These are phyloP conservation scores for Pholiota molesta DNA, from an alignment of 768 basidiomycete species.

Conservation along the genomic window DNA sequence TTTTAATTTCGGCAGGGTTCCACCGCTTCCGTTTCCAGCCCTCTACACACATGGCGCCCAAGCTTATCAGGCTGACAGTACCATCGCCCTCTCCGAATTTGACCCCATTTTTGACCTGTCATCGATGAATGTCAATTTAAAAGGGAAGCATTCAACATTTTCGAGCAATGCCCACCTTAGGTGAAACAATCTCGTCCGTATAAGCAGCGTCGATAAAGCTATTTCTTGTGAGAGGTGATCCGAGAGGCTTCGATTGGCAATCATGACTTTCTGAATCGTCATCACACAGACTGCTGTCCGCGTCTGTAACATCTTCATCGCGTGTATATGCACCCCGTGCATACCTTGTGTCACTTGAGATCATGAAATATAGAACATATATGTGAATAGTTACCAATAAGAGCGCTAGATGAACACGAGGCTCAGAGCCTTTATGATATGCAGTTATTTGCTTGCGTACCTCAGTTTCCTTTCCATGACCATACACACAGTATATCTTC, in stretches of 20 bases:
- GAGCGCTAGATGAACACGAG: conserved; percentile 56
- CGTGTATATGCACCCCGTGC: conserved; percentile 69
- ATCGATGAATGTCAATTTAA: not conserved
- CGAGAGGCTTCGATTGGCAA: conserved; percentile 49
- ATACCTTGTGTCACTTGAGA: conserved; percentile 54
- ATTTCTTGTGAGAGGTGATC: conserved; percentile 55
- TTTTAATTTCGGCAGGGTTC: conserved; percentile 90
- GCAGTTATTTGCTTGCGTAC: conserved; percentile 38
- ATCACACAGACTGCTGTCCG: conserved; percentile 43
- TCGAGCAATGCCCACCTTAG: conserved; percentile 45
- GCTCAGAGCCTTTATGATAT: not conserved
- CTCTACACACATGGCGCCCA: conserved; percentile 96
- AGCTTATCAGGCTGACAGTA: conserved; percentile 81
- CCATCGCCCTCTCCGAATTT: conserved; percentile 96
- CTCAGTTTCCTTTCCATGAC: conserved; percentile 95
- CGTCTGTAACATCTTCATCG: conserved; percentile 57
- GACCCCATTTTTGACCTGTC: conserved; percentile 77
- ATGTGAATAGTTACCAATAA: conserved; percentile 63
- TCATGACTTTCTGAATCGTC: conserved; percentile 40
- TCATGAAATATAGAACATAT: not conserved
- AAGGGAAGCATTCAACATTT: not conserved
- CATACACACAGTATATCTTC: conserved; percentile 93
- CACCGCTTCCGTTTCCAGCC: conserved; percentile 89
- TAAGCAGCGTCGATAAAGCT: conserved; percentile 89
- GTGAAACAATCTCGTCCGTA: conserved; percentile 60